phyloP scores from a whole-genome alignment of 148 eudicot species.

The Fallopia convolvulus region DNA sequence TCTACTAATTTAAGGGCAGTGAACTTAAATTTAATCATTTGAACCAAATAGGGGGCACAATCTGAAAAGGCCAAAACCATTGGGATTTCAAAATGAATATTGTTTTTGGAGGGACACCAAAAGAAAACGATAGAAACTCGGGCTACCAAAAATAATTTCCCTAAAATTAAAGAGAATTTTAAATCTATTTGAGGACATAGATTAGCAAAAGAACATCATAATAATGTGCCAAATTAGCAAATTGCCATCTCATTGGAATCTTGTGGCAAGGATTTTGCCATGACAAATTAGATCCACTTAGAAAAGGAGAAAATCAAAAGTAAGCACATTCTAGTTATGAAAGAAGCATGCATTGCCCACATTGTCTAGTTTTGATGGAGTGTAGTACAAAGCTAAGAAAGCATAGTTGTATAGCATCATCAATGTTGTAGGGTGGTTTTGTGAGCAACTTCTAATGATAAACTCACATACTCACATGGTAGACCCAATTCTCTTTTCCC shows the following conservation, averaged over 20 bases:
- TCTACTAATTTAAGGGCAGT: no score
- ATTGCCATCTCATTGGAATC: background rate
- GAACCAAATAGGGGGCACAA: no score
- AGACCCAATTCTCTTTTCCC: background rate
- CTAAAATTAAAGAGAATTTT: no score
- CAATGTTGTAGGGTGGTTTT: background rate
- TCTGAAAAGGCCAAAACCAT: no score
- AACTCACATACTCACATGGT: slow-evolving; percentile 1
- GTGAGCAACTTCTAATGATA: background rate
- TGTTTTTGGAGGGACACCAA: no score
- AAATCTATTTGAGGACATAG: no score
- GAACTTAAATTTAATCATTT: no score
- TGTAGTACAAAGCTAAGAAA: background rate
- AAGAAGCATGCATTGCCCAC: background rate
- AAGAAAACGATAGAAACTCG: no score
- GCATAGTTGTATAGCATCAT: background rate
- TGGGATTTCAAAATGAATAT: no score
- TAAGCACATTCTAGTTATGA: background rate
- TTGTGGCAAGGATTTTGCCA: background rate
- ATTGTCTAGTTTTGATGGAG: background rate
- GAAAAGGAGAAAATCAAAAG: background rate
- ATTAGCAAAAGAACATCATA: no score
- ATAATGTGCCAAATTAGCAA: background rate
- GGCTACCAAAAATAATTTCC: no score
- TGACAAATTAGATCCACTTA: no score